Conservation (phyloP, 768 basidiomycete genomes). For the Boletus tylopilopsis region DNA sequence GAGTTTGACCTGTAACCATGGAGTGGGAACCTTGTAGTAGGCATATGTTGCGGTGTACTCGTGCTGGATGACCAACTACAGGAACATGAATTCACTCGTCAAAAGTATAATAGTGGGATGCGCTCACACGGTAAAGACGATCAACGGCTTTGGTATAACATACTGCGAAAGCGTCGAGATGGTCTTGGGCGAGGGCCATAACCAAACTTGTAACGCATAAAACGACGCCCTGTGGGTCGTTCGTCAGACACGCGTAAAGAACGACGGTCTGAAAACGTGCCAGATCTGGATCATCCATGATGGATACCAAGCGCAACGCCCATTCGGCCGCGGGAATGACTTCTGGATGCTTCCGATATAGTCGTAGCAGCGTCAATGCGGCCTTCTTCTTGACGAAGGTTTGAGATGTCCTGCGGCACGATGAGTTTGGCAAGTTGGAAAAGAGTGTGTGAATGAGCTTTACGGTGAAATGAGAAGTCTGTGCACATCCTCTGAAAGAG, state of each 20-base stretch:
- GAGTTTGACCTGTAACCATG: constrained; percentile 97
- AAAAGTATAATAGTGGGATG: background rate
- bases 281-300: constrained; percentile 93
- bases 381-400: constrained; percentile 99
- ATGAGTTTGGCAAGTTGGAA: constrained; percentile 13
- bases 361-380: constrained; percentile 83
- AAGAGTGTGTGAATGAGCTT: constrained; percentile 20
- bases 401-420: constrained; percentile 70
- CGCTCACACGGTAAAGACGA: constrained; percentile 71
- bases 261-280: constrained; percentile 37
- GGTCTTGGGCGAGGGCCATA: constrained; percentile 91
- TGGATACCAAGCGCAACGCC: constrained; percentile 90
- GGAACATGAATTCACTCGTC: constrained; percentile 6
- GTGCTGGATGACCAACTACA: constrained; percentile 83
- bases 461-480: constrained; percentile 93
- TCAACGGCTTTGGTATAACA: constrained; percentile 96
- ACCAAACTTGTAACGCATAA: constrained; percentile 91
- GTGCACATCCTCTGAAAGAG: constrained; percentile 90
- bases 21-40: constrained; percentile 96
- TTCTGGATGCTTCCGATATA: constrained; percentile 95
- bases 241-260: background rate
- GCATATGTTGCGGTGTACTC: constrained; percentile 88
- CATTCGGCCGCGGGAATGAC: constrained; percentile 93
- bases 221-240: constrained; percentile 73
- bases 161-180: constrained; percentile 85